phyloP scores from a whole-genome alignment of 1,139 yeast species.

The Diutina scorzettiae region DNA sequence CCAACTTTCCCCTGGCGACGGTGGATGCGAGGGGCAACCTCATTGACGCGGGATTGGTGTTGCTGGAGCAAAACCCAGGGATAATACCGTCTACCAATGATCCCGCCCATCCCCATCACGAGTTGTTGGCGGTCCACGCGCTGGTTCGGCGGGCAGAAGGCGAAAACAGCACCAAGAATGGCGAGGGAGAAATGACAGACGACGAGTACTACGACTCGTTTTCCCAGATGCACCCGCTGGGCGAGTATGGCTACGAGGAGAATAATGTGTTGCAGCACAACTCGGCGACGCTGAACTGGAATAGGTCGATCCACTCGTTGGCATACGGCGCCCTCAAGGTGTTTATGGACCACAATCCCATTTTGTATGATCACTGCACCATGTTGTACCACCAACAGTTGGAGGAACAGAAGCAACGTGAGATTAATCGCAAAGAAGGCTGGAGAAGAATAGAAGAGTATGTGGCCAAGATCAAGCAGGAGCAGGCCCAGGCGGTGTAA shows the following conservation, averaged over 20 bases:
- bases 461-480: constrained; percentile 3
- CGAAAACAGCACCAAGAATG: constrained; percentile 11
- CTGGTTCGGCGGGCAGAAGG: constrained; percentile 9
- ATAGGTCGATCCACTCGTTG: constrained; percentile 81
- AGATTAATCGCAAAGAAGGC: not conserved
- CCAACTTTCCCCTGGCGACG: constrained; percentile 28
- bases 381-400: constrained; percentile 63
- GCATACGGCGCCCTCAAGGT: constrained; percentile 86
- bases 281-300: constrained; percentile 58
- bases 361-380: constrained; percentile 84
- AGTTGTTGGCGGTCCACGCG: constrained; percentile 1
- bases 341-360: constrained; percentile 89
- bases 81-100: constrained; percentile 1
- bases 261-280: constrained; percentile 28
- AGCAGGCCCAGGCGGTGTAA: not conserved
- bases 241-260: constrained; percentile 14
- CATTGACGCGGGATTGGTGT: constrained; percentile 28
- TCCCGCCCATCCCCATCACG: constrained; percentile 1
- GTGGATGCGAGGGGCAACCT: constrained; percentile 37
- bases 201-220: constrained; percentile 37
- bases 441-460: constrained; percentile 5
- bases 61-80: constrained; percentile 12
- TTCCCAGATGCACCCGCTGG: constrained; percentile 23
- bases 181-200: constrained; percentile 21
- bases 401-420: constrained; percentile 4